A percentile compares a stretch with the other conserved stretches of the same genome.
Conservation (phyloP, 2,329 filamentous ascomycete species). For the Rhytidhysteron rufulum region DNA sequence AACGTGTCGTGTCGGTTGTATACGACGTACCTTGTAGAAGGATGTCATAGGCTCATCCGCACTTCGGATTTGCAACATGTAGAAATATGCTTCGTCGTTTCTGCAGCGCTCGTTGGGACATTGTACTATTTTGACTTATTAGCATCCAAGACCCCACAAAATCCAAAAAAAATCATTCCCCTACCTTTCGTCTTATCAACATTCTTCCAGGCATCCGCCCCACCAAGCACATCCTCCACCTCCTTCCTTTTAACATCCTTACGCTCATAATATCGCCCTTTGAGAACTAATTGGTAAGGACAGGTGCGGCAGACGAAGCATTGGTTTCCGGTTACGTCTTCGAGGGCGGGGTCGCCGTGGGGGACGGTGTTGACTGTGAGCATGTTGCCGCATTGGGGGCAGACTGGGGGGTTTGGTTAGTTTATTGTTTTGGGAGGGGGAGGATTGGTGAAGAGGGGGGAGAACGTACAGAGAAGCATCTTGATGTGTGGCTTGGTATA, state of each 20-base stretch:
- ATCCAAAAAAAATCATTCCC: constrained; percentile 6
- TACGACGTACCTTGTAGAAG: too few species aligned
- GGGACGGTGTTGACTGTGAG: constrained; percentile 63
- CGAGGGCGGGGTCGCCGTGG: constrained; percentile 34
- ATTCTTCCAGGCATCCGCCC: constrained; percentile 84
- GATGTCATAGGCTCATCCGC: too few species aligned
- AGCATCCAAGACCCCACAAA: not conserved
- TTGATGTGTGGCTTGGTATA: constrained; percentile 10
- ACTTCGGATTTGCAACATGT: constrained; percentile 95
- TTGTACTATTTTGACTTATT: constrained; percentile 54
- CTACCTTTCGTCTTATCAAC: constrained; percentile 71
- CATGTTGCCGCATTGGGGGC: constrained; percentile 78
- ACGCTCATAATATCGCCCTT: constrained; percentile 76
- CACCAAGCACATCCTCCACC: constrained; percentile 85
- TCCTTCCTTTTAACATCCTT: constrained; percentile 78
- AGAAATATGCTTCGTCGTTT: constrained; percentile 84
- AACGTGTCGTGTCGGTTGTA: too few species aligned
- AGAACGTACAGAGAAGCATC: constrained; percentile 64
- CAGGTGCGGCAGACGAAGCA: constrained; percentile 94
- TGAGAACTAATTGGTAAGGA: constrained; percentile 83
- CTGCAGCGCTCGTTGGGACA: constrained; percentile 79
- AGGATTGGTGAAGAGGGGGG: constrained; percentile 1
- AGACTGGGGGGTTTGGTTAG: constrained; percentile 52
- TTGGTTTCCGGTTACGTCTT: constrained; percentile 53
- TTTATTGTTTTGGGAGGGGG: not conserved